Base-by-base conservation (phyloP, 2,329 filamentous ascomycete species). In the Teratosphaeria gauchensis region DNA sequence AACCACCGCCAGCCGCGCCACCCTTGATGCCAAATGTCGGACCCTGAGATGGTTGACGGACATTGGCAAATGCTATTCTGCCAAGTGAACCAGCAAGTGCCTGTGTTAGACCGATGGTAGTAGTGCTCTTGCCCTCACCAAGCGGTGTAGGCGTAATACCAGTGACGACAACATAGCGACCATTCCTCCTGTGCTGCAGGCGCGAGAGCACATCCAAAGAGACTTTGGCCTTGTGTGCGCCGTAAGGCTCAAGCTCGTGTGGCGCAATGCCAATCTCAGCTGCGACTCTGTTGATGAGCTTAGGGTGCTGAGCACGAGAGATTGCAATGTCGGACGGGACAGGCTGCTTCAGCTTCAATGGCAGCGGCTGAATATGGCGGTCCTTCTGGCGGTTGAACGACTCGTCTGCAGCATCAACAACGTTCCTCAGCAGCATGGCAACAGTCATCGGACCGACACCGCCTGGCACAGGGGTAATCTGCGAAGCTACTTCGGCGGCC, bases 11-110 rank as follows among this genome's bases (percentile, higher is more conserved):
- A 58, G 94, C 94, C 60, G 94, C 94, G 69, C 94, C 94, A 63
- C 94, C 94, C 81, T 99, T 99, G 82, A 99, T 97, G 69, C 94
- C 94, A 73, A 99, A 99, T 0, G 94, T 99, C 58, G 94, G 94
- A 4, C 94, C 94, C 78, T 97, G 94, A 68, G 90, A 96, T 55
- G 94, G 94, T 73, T 99, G 94, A 61, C 94, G 86, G 55, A 99
- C 94, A 72, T 99, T 97, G 75, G 94, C 94, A 74, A 99, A 97
- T 2, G 88, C 89, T 65, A 97, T 82, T 59, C 89, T 88, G 65
- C 88, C 88, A 55, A 97, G 78, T 67, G 97, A 92, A 46, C 87
- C 94, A 58, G 91, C 90, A 54, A 99, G 79, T 38, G 94, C 94
- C 75, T 99, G 94, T 5, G 90, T 90, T 55, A 99, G 80, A 72